These are phyloP conservation scores for Aphanomyces euteiches DNA, from an alignment of 352 stramenopile genomes.

Conservation along the genomic window DNA sequence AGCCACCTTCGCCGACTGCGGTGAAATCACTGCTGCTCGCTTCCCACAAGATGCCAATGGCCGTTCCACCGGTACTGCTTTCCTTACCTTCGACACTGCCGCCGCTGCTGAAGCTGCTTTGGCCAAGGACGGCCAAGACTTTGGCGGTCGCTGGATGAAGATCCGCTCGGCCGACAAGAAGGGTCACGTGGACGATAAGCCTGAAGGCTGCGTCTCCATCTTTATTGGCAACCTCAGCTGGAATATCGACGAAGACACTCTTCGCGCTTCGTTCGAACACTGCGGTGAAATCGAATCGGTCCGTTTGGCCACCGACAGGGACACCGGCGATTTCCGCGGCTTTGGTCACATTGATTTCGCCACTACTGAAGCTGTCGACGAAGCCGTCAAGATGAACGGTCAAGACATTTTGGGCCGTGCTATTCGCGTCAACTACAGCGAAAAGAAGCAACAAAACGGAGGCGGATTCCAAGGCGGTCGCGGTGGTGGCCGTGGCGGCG, in stretches of 20 bases:
- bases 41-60: constrained; percentile 87
- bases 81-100: constrained; percentile 86
- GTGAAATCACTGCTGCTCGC: constrained; percentile 78
- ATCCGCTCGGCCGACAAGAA: constrained; percentile 87
- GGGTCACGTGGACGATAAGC: constrained; percentile 88
- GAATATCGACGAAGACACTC: constrained; percentile 94
- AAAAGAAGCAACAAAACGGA: constrained; percentile 38
- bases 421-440: constrained; percentile 95
- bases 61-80: constrained; percentile 91
- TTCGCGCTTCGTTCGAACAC: constrained; percentile 90
- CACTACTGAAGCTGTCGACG: constrained; percentile 90
- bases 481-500: constrained; percentile 44
- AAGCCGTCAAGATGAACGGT: constrained; percentile 88
- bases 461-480: constrained; percentile 46
- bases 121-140: constrained; percentile 91
- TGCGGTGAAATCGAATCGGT: constrained; percentile 95
- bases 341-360: constrained; percentile 98
- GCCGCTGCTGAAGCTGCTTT: constrained; percentile 80
- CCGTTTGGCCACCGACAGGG: constrained; percentile 94
- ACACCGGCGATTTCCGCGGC: constrained; percentile 97
- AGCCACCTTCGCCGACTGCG: constrained; percentile 92
- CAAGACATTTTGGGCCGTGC: constrained; percentile 88
- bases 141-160: constrained; percentile 94
- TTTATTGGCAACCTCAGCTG: constrained; percentile 98
- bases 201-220: constrained; percentile 93